Evolutionary conservation across 2,329 filamentous ascomycete species (phyloP), one percentile per base, ranked within the genome.

Genomic region (Calonectria pteridis): DNA sequence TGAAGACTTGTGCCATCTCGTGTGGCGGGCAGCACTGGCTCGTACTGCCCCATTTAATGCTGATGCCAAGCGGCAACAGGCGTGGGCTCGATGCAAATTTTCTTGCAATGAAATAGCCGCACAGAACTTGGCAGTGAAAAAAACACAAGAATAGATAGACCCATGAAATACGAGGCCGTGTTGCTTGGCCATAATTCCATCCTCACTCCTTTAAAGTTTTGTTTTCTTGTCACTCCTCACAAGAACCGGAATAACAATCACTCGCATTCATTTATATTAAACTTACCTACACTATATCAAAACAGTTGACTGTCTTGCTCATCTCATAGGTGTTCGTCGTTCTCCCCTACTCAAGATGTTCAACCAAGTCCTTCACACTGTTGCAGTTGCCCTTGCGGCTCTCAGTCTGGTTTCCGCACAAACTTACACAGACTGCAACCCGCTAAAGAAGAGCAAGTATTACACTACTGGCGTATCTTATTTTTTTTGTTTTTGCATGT

Each of bases 401-500:
- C 59, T 67, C 18, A 55, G 64, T 9, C 23, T 89, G 75, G 88
- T 85, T 69, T 83, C 86, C 71, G 89, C 88, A 69, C 89, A 91
- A 85, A 91, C 89, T 74, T 86, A 79, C 79, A 90, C 88, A 26
- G 79, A 79, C 26, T 91, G 90, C 82, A 86, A 91, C 81, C 89
- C 89, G 69, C 84, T 85, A 68, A 84, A 89, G 85, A 85, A 87
- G 82, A 84, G 86, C 87, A 79, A 82, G 46, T 20, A n/a, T 9
- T 20, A 29, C 29, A 20, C 9, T 14, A 11, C n/a, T 23, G 6
- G 18, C 23, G 5, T 4, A 5, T 20, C 11, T 14, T 13, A 59
- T 16, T 20, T 26, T 20, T 14, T 33, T 20, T 16, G 28, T 26
- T 20, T 14, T 33, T 20, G 7, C 35, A 59, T 6, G 23, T 4